These are phyloP conservation scores for Domatiomyces catenatus DNA, from an alignment of 2,329 filamentous ascomycete genomes.

Conservation along the genomic window DNA sequence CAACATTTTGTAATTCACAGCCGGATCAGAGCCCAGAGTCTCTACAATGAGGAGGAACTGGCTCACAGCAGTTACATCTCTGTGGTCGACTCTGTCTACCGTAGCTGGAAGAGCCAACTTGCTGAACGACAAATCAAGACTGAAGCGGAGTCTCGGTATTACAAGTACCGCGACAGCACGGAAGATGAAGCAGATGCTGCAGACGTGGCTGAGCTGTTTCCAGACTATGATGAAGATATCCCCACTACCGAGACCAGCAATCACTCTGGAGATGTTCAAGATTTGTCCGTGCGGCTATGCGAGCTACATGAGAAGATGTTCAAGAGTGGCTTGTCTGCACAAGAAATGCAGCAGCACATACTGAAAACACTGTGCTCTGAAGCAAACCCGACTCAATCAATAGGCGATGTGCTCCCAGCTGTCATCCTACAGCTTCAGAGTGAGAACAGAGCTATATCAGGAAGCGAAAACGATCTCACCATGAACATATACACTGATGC, in stretches of 20 bases:
- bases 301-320: conserved; percentile 40
- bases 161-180: conserved; percentile 63
- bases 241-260: conserved; percentile 15
- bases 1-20: conserved; percentile 2
- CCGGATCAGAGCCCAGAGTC: background rate
- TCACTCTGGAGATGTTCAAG: conserved; percentile 31
- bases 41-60: background rate
- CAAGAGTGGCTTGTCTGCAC: conserved; percentile 18
- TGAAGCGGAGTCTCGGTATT: conserved; percentile 59
- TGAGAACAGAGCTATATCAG: conserved; percentile 37
- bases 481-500: conserved; percentile 87
- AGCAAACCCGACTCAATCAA: background rate
- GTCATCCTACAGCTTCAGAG: conserved; percentile 51
- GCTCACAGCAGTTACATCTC: conserved; percentile 1
- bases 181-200: conserved; percentile 64
- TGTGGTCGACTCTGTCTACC: conserved; percentile 54
- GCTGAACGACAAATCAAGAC: conserved; percentile 61
- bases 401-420: conserved; percentile 42
- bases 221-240: conserved; percentile 46
- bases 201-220: conserved; percentile 70
- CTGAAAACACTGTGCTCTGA: conserved; percentile 7
- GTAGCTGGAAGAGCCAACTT: conserved; percentile 65
- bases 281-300: conserved; percentile 46
- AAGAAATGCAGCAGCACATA: conserved; percentile 22
- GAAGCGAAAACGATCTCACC: conserved; percentile 23